Percentiles rank a stretch among this genome's conserved stretches.
phyloP scores from a whole-genome alignment of 2,329 filamentous ascomycete species.

The Paraphaeosphaeria minitans region DNA sequence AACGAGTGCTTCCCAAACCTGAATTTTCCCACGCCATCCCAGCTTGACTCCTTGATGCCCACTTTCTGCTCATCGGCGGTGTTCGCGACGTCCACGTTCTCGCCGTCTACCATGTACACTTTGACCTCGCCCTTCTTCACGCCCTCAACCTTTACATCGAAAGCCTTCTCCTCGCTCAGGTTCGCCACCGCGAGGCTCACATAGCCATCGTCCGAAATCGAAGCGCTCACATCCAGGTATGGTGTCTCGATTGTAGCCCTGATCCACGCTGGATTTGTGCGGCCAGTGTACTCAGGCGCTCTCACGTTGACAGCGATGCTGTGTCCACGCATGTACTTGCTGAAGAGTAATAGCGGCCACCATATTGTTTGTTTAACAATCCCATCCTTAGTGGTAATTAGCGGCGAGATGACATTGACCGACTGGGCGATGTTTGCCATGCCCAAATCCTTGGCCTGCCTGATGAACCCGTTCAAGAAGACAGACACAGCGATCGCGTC shows the following conservation, averaged over 20 bases:
- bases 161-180: slow-evolving; percentile 63
- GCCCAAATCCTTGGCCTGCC: slow-evolving; percentile 71
- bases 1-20: slow-evolving; percentile 73
- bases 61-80: slow-evolving; percentile 67
- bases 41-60: slow-evolving; percentile 63
- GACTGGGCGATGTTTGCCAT: slow-evolving; percentile 82
- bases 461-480: slow-evolving; percentile 77
- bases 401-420: slow-evolving; percentile 77
- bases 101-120: slow-evolving; percentile 68
- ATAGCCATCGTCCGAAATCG: slow-evolving; percentile 63
- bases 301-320: slow-evolving; percentile 70
- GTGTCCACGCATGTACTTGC: slow-evolving; percentile 73
- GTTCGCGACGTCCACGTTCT: slow-evolving; percentile 64
- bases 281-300: slow-evolving; percentile 67
- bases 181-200: slow-evolving; percentile 76
- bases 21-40: slow-evolving; percentile 67
- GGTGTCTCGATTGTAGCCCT: slow-evolving; percentile 69
- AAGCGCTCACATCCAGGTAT: slow-evolving; percentile 71
- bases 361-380: slow-evolving; percentile 74
- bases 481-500: slow-evolving; percentile 76
- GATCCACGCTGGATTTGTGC: slow-evolving; percentile 70
- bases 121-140: slow-evolving; percentile 54
- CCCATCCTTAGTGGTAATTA: slow-evolving; percentile 71
- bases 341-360: slow-evolving; percentile 75
- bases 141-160: slow-evolving; percentile 65